Base-by-base conservation (phyloP, 2,329 filamentous ascomycete species). In the Alternaria dauci region DNA sequence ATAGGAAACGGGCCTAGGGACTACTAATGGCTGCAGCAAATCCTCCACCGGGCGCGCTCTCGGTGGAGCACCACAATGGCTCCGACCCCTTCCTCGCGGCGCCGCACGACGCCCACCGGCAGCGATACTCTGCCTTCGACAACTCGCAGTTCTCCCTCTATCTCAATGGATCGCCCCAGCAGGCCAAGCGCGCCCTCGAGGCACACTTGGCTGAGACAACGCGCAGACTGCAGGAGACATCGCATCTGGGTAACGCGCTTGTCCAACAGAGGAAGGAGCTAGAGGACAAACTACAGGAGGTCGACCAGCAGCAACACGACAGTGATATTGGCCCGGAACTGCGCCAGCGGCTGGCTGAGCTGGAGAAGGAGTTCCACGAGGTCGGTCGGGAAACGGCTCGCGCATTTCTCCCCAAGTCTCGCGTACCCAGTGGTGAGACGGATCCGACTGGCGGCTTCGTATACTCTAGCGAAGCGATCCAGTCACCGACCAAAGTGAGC, bases 321-420 rank as follows among this genome's bases (percentile, higher is more conserved):
- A 88, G 87, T 25, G 91, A 97, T 63, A 88, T 98, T 52, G 89
- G 90, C 0, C 88, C 91, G 4, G 94, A 97, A 67, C 82, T 99
- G 71, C 91, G 91, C 61, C 87, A 90, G 72, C 93, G 91, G 79
- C 85, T 99, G 54, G 85, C 88, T 14, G 93, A 96, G 65, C 88
- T 99, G 61, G 95, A 99, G 78, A 92, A 88, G 78, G 95, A 99
- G 74, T 98, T 96, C 81, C 94, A 96, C 77, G 94, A 97, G 75
- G 89, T 98, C 47, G 93, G 94, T 12, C 87, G 91, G 64, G 94
- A 98, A 77, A 95, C 91, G 48, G 93, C 94, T 43, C 87, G 94
- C 66, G 93, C 92, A 2, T 94, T 97, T 76, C 81, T 98, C 34
- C 95, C 95, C 69, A 93, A 93, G 77, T 83, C 86, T 9, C 87